phyloP scores from a whole-genome alignment of 257 asterid genomes.

The Primulina huaijiensis region DNA sequence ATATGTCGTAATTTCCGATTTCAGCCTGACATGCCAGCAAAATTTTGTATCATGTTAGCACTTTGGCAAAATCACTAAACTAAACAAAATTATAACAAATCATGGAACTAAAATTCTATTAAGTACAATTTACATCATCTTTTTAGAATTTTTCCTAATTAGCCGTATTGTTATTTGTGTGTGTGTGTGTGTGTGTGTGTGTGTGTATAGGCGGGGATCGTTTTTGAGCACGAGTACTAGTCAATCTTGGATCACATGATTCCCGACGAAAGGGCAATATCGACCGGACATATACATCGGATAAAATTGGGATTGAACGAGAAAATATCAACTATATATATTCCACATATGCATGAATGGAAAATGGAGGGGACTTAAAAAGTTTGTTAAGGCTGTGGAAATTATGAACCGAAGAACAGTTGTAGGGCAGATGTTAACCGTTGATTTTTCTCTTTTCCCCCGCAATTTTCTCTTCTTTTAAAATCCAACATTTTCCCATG shows the following conservation, averaged over 20 bases:
- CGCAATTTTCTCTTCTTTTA: not conserved
- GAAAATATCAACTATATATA: not conserved
- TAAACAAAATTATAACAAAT: no score
- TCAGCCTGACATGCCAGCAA: no score
- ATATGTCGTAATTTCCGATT: no score
- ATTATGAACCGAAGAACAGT: not conserved
- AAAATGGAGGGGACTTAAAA: not conserved
- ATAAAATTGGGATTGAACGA: not conserved
- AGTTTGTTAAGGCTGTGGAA: not conserved
- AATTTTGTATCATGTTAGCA: no score
- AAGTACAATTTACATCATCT: no score
- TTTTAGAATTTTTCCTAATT: no score
- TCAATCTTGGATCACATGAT: not conserved
- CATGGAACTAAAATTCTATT: no score
- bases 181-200: no score
- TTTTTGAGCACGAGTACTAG: no score
- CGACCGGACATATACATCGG: not conserved
- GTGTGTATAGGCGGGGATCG: no score
- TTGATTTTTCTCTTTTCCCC: not conserved
- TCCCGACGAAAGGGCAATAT: not conserved
- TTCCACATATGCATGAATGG: not conserved
- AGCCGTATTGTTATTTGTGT: no score
- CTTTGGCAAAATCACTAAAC: no score
- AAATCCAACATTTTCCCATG: not conserved
- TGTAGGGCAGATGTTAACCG: not conserved